Conservation (phyloP, 2,329 filamentous ascomycete genomes). For the Fusarium musae region DNA sequence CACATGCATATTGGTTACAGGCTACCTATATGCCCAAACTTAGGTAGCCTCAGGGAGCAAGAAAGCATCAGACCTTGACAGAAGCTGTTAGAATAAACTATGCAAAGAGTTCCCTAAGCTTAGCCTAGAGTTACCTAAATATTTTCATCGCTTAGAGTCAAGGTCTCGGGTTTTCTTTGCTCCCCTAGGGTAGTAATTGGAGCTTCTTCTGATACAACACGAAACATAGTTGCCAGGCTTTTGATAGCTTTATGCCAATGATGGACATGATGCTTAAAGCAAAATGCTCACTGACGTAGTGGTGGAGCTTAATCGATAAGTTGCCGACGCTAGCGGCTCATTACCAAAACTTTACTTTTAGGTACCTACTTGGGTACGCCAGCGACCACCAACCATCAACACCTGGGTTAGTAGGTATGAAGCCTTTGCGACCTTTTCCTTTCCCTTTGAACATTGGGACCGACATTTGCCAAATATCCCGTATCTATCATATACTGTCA, state of each 20-base stretch:
- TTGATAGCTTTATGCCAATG: background rate
- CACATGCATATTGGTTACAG: constrained; percentile 9
- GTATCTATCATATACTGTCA: constrained; percentile 70
- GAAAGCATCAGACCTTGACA: background rate
- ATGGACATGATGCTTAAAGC: background rate
- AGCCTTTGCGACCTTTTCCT: constrained; percentile 63
- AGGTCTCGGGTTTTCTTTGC: background rate
- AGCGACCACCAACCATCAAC: background rate
- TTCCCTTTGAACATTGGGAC: constrained; percentile 77
- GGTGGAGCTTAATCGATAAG: constrained; percentile 42
- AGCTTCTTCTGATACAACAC: background rate
- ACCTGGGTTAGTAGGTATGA: constrained; percentile 38
- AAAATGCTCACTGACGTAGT: constrained; percentile 23
- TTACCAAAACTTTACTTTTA: constrained; percentile 5
- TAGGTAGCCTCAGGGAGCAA: background rate
- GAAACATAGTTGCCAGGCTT: background rate
- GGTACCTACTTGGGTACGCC: background rate
- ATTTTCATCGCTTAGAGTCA: background rate
- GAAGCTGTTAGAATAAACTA: background rate
- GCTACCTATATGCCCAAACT: background rate
- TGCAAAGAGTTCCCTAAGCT: background rate
- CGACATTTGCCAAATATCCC: constrained; percentile 78
- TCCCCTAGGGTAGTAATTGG: constrained; percentile 22
- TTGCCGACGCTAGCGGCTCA: constrained; percentile 38
- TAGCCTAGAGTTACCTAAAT: background rate